Conservation (phyloP, 2,329 filamentous ascomycete species). For the Fusarium sp. region DNA sequence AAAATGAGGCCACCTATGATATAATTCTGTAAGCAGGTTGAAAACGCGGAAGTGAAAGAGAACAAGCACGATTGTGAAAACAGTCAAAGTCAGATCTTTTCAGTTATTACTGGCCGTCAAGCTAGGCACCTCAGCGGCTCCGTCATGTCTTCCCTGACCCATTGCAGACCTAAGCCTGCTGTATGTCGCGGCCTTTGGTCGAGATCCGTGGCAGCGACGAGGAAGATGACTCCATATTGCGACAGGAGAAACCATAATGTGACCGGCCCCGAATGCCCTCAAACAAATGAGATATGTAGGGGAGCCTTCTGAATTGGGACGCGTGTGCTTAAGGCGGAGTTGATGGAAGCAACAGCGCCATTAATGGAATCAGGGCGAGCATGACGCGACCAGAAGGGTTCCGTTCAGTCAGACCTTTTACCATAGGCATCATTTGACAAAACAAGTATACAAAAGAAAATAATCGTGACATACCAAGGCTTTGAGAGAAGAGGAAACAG, state of each 20-base stretch:
- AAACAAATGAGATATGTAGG: slow-evolving; percentile 23
- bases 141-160: slow-evolving; percentile 41
- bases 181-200: slow-evolving; percentile 69
- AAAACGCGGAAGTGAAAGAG: neutral
- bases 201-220: slow-evolving; percentile 54
- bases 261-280: slow-evolving; percentile 28
- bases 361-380: slow-evolving; percentile 28
- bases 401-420: slow-evolving; percentile 70
- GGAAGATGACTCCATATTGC: slow-evolving; percentile 62
- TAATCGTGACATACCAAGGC: slow-evolving; percentile 27
- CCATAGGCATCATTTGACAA: slow-evolving; percentile 63
- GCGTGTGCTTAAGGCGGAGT: slow-evolving; percentile 24
- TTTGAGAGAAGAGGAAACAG: neutral
- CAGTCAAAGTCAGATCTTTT: slow-evolving; percentile 73
- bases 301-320: slow-evolving; percentile 18
- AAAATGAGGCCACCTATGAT: slow-evolving; percentile 5
- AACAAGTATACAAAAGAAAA: slow-evolving; percentile 1
- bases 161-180: slow-evolving; percentile 40
- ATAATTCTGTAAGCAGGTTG: slow-evolving; percentile 16
- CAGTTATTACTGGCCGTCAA: slow-evolving; percentile 67
- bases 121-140: slow-evolving; percentile 60
- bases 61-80: neutral
- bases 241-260: slow-evolving; percentile 45
- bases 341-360: slow-evolving; percentile 23
- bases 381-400: slow-evolving; percentile 57